Evolutionary conservation across 495 filamentous ascomycete genomes (phyloP).

Genomic region (Penicillium riverlandense): DNA sequence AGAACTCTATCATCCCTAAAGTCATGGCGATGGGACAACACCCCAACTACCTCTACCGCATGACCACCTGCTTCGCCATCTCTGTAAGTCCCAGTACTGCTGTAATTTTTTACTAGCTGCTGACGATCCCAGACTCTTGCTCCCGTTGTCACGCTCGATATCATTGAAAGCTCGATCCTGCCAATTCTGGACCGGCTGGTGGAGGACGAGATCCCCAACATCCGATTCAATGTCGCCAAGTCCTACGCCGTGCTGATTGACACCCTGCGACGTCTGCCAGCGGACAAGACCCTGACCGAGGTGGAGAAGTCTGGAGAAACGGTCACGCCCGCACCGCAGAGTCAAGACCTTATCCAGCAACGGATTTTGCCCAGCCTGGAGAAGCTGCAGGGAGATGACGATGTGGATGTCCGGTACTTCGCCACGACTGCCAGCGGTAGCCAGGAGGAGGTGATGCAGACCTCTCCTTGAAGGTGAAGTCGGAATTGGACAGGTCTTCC

Average conservation of each 20-base stretch:
- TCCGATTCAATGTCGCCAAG: slow-evolving; percentile 98
- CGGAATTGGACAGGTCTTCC: not conserved
- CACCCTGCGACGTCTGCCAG: slow-evolving; percentile 81
- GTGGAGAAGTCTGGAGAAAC: slow-evolving; percentile 70
- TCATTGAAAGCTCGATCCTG: slow-evolving; percentile 87
- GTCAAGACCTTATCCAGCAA: slow-evolving; percentile 78
- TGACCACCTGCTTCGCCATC: slow-evolving; percentile 98
- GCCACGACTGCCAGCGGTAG: slow-evolving; percentile 61
- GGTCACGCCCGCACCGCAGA: slow-evolving; percentile 56
- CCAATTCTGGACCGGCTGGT: slow-evolving; percentile 94
- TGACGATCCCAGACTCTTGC: slow-evolving; percentile 69
- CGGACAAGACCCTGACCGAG: slow-evolving; percentile 74
- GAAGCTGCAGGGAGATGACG: slow-evolving; percentile 91
- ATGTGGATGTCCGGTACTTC: slow-evolving; percentile 97
- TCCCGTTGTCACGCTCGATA: slow-evolving; percentile 81
- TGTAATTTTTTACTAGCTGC: slow-evolving; percentile 12
- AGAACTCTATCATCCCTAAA: slow-evolving; percentile 93
- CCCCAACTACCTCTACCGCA: slow-evolving; percentile 96
- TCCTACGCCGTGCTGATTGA: slow-evolving; percentile 86
- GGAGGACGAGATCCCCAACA: slow-evolving; percentile 92
- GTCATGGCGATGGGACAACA: slow-evolving; percentile 97
- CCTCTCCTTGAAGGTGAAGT: slow-evolving; percentile 30
- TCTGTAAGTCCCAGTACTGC: slow-evolving; percentile 57
- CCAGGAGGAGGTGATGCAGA: slow-evolving; percentile 43
- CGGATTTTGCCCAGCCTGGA: slow-evolving; percentile 83